Evolutionary conservation across 441 rosid genomes (phyloP).

Genomic region (Gossypium schwendimanii): DNA sequence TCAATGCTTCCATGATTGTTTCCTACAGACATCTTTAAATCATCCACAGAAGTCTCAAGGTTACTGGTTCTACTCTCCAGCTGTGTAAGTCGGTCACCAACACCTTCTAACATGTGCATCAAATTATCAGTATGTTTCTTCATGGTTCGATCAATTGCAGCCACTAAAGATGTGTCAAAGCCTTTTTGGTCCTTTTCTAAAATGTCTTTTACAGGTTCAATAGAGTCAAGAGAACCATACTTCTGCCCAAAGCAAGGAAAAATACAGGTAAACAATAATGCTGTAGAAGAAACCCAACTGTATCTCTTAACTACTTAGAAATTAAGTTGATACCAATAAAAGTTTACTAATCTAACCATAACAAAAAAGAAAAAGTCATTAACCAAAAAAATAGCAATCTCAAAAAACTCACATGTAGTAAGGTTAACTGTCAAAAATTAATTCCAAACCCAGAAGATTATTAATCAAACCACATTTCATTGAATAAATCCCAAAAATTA

Average conservation of each 20-base stretch:
- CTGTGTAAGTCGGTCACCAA: slow-evolving; percentile 74
- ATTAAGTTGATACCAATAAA: neutral
- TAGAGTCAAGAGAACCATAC: slow-evolving; percentile 58
- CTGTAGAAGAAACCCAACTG: neutral
- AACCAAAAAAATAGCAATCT: neutral
- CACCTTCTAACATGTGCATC: slow-evolving; percentile 59
- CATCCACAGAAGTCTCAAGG: slow-evolving; percentile 71
- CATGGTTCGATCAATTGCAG: slow-evolving; percentile 63
- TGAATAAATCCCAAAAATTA: neutral
- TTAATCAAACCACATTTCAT: neutral
- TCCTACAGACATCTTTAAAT: slow-evolving; percentile 69
- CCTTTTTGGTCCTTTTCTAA: slow-evolving; percentile 43
- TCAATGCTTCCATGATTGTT: slow-evolving; percentile 67
- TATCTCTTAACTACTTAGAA: neutral
- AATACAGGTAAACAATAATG: neutral
- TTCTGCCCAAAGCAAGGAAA: slow-evolving; percentile 29
- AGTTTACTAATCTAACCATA: neutral
- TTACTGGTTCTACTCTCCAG: slow-evolving; percentile 63
- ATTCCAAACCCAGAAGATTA: neutral
- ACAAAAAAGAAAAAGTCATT: neutral
- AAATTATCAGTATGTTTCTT: slow-evolving; percentile 64
- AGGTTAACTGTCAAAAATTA: neutral
- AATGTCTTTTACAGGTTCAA: slow-evolving; percentile 46
- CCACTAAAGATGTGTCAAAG: slow-evolving; percentile 30
- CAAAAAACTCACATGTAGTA: neutral